Evolutionary conservation across 2,329 filamentous ascomycete genomes (phyloP).

Genomic region (Fulvia fulva): DNA sequence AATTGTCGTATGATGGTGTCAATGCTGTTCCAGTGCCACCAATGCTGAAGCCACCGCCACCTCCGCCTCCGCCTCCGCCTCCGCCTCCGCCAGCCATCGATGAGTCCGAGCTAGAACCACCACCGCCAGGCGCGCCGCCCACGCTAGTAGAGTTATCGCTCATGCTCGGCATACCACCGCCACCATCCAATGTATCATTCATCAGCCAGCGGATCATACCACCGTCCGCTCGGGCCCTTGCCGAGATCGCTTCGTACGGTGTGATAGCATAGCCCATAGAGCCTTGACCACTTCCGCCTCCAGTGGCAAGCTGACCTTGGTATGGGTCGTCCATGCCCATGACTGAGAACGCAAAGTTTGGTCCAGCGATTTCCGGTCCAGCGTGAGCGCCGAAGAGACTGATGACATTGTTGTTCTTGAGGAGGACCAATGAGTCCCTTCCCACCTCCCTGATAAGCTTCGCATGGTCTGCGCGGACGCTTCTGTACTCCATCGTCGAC

Average conservation of each 20-base stretch:
- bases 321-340: conserved; percentile 14
- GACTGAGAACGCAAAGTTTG: conserved; percentile 15
- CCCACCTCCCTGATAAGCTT: conserved; percentile 12
- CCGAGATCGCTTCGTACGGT: conserved; percentile 10
- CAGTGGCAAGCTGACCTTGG: conserved; percentile 16
- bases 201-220: conserved; percentile 36
- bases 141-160: conserved; percentile 8
- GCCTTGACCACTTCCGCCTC: conserved; percentile 16
- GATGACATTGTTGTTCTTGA: conserved; percentile 59
- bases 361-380: conserved; percentile 9
- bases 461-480: conserved; percentile 14
- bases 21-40: conserved; percentile 10
- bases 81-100: conserved; percentile 8
- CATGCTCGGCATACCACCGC: conserved; percentile 7
- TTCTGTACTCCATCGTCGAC: conserved; percentile 10
- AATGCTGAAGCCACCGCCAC: conserved; percentile 3
- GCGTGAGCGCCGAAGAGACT: conserved; percentile 34
- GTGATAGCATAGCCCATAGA: conserved; percentile 12
- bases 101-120: conserved; percentile 6
- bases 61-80: conserved; percentile 1
- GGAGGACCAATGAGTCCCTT: conserved; percentile 39
- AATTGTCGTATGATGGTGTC: conserved; percentile 10
- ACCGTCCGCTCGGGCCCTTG: conserved; percentile 11
- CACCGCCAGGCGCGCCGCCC: not conserved
- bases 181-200: conserved; percentile 30